Conservation (phyloP, 2,329 filamentous ascomycete species). For the Colletotrichum falcatum region DNA sequence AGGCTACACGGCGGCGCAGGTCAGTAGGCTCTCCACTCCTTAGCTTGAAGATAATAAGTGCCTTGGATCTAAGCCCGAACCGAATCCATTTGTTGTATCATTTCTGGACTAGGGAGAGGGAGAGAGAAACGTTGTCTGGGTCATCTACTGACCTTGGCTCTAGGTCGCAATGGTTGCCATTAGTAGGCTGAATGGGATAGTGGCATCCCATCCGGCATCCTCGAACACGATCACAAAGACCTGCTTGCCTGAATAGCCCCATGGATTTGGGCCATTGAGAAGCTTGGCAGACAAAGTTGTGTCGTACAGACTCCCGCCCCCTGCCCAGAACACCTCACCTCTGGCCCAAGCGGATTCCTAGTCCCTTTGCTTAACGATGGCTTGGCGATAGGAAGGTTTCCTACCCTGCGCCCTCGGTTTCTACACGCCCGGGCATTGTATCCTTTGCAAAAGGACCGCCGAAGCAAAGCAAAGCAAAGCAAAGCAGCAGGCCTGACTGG, state of each 20-base stretch:
- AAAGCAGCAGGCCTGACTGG: slow-evolving; percentile 40
- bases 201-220: slow-evolving; percentile 19
- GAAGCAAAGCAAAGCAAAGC: slow-evolving; percentile 27
- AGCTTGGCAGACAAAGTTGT: slow-evolving; percentile 31
- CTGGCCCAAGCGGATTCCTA: slow-evolving; percentile 13
- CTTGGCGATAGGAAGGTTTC: slow-evolving; percentile 35
- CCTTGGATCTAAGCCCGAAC: slow-evolving; percentile 10
- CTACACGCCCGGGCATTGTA: slow-evolving; percentile 32
- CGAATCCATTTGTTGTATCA: slow-evolving; percentile 20
- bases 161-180: slow-evolving; percentile 3
- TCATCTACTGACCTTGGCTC: neutral
- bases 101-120: neutral
- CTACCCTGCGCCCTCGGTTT: slow-evolving; percentile 16
- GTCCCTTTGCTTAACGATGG: slow-evolving; percentile 35
- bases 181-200: slow-evolving; percentile 21
- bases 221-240: slow-evolving; percentile 31
- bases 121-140: neutral
- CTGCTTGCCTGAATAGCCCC: slow-evolving; percentile 37
- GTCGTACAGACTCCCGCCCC: slow-evolving; percentile 30
- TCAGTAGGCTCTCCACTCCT: slow-evolving; percentile 32
- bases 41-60: slow-evolving; percentile 15
- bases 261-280: slow-evolving; percentile 35
- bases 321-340: slow-evolving; percentile 27
- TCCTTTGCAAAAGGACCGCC: slow-evolving; percentile 26
- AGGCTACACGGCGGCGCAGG: slow-evolving; percentile 27